Conservation (phyloP, 768 basidiomycete species). For the Candolleomyces efflorescens region DNA sequence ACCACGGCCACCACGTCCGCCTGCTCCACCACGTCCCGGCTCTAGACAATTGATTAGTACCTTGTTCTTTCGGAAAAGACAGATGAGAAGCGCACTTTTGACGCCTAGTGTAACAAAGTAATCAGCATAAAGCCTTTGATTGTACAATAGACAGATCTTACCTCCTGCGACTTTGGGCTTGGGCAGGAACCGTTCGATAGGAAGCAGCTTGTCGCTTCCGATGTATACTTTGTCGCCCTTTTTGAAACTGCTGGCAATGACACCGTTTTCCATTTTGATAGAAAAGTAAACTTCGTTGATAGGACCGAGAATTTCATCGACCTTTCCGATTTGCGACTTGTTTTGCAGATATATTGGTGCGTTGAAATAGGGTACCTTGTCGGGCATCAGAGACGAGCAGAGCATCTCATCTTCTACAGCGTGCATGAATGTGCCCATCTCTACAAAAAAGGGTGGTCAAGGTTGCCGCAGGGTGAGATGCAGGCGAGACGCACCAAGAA, state of each 20-base stretch:
- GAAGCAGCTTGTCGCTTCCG: constrained; percentile 93
- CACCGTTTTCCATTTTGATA: constrained; percentile 94
- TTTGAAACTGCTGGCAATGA: constrained; percentile 94
- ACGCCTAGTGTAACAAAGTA: constrained; percentile 32
- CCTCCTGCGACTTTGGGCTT: constrained; percentile 86
- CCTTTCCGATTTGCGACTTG: constrained; percentile 93
- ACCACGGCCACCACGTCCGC: constrained; percentile 34
- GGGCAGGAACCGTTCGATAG: constrained; percentile 94
- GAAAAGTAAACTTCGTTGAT: constrained; percentile 99
- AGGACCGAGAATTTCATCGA: constrained; percentile 99
- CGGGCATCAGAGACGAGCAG: constrained; percentile 75
- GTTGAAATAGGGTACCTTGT: constrained; percentile 99
- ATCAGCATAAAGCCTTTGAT: constrained; percentile 2
- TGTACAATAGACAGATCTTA: constrained; percentile 21
- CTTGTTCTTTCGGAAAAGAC: constrained; percentile 5
- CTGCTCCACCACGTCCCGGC: constrained; percentile 38
- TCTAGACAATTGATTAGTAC: constrained; percentile 22
- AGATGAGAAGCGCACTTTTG: constrained; percentile 36
- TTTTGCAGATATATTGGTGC: constrained; percentile 97
- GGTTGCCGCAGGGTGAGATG: background rate
- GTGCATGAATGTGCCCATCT: constrained; percentile 90
- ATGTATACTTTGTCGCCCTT: constrained; percentile 99
- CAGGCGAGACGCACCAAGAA: constrained; percentile 50
- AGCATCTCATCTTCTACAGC: constrained; percentile 99
- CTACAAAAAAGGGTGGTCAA: constrained; percentile 33